phyloP scores from a whole-genome alignment of 2,329 filamentous ascomycete species.

The Hypoxylon sp. region DNA sequence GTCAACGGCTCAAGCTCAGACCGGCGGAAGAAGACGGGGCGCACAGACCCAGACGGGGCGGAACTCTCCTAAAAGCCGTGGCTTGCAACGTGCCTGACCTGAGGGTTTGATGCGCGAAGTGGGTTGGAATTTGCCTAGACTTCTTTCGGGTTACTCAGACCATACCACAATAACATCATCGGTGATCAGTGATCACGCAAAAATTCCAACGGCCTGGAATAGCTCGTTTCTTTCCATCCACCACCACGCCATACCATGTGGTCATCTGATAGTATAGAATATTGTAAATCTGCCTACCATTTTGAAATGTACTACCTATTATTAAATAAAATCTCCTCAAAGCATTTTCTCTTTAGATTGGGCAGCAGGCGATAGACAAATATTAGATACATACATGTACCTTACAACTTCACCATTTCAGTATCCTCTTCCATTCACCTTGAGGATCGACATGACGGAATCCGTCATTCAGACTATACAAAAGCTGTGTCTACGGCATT shows the following conservation, averaged over 20 bases:
- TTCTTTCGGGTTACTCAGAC: slow-evolving; percentile 18
- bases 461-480: not conserved
- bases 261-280: slow-evolving; percentile 37
- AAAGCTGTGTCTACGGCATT: slow-evolving; percentile 5
- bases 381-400: not conserved
- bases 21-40: slow-evolving; percentile 35
- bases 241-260: slow-evolving; percentile 38
- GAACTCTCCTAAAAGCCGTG: slow-evolving; percentile 40
- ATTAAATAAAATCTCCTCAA: slow-evolving; percentile 8
- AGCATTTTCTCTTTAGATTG: not conserved
- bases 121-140: slow-evolving; percentile 20
- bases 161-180: slow-evolving; percentile 38
- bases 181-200: slow-evolving; percentile 37
- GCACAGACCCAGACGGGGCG: slow-evolving; percentile 38
- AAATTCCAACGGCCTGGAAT: slow-evolving; percentile 26
- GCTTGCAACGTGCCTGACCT: slow-evolving; percentile 7
- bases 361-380: not conserved
- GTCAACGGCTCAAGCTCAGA: slow-evolving; percentile 18
- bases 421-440: not conserved
- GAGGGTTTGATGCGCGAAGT: slow-evolving; percentile 8
- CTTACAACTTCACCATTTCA: not conserved
- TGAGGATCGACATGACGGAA: not conserved
- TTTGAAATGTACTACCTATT: slow-evolving; percentile 19
- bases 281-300: slow-evolving; percentile 15
- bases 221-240: slow-evolving; percentile 21